Percentiles rank a stretch among this genome's conserved stretches.
Conservation (phyloP, 352 stramenopile species). For the Pythium dissimile region DNA sequence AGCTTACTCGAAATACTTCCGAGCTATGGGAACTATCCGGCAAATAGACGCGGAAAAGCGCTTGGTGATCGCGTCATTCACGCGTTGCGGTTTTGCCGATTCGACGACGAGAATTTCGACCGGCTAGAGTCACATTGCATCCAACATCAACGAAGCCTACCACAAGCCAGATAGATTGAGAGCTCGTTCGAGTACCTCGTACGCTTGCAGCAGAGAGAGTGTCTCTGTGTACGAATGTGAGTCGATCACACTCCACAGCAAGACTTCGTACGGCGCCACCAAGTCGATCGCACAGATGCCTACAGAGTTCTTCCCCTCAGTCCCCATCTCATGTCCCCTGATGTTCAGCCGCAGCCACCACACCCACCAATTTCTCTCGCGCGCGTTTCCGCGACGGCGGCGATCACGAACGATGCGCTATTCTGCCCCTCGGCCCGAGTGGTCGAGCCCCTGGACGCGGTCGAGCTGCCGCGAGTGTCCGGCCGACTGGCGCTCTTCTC, state of each 20-base stretch:
- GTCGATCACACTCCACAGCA: constrained; percentile 80
- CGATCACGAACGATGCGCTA: constrained; percentile 52
- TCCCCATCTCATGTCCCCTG: not conserved
- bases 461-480: not conserved
- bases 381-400: constrained; percentile 53
- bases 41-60: constrained; percentile 49
- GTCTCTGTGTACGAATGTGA: constrained; percentile 73
- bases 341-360: not conserved
- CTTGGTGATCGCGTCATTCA: constrained; percentile 72
- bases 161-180: too few relatives aligned
- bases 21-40: constrained; percentile 59
- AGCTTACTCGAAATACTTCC: constrained; percentile 79
- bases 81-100: constrained; percentile 43
- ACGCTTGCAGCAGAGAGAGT: constrained; percentile 64
- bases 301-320: constrained; percentile 4
- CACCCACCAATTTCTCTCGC: constrained; percentile 52
- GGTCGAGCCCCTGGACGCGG: constrained; percentile 7
- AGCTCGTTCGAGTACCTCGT: constrained; percentile 33
- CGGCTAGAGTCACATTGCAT: constrained; percentile 35
- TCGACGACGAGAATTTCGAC: constrained; percentile 76
- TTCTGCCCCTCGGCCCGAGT: constrained; percentile 19
- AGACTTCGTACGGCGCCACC: constrained; percentile 57
- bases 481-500: not conserved
- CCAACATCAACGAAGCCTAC: too few relatives aligned
- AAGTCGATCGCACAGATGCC: constrained; percentile 77